Percentiles rank a stretch among this genome's conserved stretches.
These are phyloP conservation scores for Lolium multiflorum DNA, from an alignment of 176 grass and related monocot species.

Conservation along the genomic window DNA sequence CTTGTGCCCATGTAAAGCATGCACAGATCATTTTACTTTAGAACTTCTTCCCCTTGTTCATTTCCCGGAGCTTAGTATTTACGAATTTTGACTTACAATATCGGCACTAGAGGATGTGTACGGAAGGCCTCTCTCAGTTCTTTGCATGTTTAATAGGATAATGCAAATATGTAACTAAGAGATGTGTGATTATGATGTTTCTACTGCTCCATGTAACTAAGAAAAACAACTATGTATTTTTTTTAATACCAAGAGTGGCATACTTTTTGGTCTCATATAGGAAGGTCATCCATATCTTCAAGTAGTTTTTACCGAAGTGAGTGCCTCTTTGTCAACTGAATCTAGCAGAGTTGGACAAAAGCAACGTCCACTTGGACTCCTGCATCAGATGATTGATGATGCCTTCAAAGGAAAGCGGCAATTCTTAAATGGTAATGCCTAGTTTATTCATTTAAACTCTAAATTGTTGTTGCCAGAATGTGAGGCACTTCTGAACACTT, in stretches of 20 bases:
- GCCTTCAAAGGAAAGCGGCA: slow-evolving; percentile 93
- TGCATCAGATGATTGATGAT: slow-evolving; percentile 98
- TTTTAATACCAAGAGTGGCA: slow-evolving; percentile 33
- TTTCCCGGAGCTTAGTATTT: neutral
- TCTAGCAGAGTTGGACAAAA: slow-evolving; percentile 87
- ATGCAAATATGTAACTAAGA: neutral
- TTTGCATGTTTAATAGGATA: slow-evolving; percentile 38
- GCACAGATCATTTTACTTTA: slow-evolving; percentile 13
- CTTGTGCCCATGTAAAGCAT: slow-evolving; percentile 41
- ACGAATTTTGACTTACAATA: slow-evolving; percentile 16
- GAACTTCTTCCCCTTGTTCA: slow-evolving; percentile 36
- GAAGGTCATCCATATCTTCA: slow-evolving; percentile 73
- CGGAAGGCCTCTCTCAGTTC: slow-evolving; percentile 6
- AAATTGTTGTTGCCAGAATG: slow-evolving; percentile 40
- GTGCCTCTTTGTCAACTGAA: slow-evolving; percentile 67
- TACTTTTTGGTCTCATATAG: slow-evolving; percentile 55
- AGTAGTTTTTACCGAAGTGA: slow-evolving; percentile 63
- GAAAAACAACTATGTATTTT: neutral
- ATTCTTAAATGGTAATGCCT: slow-evolving; percentile 83
- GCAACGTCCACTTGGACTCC: slow-evolving; percentile 88
- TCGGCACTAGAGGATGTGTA: slow-evolving; percentile 1
- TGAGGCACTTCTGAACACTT: slow-evolving; percentile 34
- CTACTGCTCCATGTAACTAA: slow-evolving; percentile 30
- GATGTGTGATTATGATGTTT: too few species aligned
- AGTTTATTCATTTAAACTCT: slow-evolving; percentile 43